These are phyloP conservation scores for Eutrema japonicum DNA, from an alignment of 345 rosid species.

Conservation along the genomic window DNA sequence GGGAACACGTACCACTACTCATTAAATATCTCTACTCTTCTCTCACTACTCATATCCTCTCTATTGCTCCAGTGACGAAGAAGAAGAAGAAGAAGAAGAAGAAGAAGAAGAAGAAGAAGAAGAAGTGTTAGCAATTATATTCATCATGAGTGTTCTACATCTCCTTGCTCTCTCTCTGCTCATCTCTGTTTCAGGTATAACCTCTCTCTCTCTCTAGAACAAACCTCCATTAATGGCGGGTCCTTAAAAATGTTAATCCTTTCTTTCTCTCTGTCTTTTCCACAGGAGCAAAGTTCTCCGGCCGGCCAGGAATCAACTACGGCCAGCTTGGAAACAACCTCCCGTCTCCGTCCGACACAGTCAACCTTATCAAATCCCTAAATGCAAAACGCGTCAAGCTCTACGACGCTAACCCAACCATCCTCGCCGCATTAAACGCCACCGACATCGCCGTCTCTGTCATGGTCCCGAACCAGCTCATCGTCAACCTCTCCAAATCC, in stretches of 20 bases:
- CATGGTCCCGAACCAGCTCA: slow-evolving; percentile 70
- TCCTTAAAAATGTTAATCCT: not conserved
- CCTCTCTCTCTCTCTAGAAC: not conserved
- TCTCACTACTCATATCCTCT: slow-evolving; percentile 16
- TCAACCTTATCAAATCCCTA: slow-evolving; percentile 56
- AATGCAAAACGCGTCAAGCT: slow-evolving; percentile 67
- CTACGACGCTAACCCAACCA: slow-evolving; percentile 70
- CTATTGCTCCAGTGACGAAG: not conserved
- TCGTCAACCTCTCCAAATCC: slow-evolving; percentile 53
- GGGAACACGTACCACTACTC: slow-evolving; percentile 31
- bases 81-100: slow-evolving; percentile 13
- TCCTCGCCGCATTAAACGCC: slow-evolving; percentile 58
- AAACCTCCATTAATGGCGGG: slow-evolving; percentile 5
- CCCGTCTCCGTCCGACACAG: slow-evolving; percentile 55
- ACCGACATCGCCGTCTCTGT: slow-evolving; percentile 65
- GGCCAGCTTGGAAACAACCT: slow-evolving; percentile 79
- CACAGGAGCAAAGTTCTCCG: slow-evolving; percentile 59
- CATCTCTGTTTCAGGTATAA: slow-evolving; percentile 46
- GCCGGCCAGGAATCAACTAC: slow-evolving; percentile 73
- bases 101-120: slow-evolving; percentile 7
- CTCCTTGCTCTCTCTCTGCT: slow-evolving; percentile 44
- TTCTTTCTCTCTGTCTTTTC: not conserved
- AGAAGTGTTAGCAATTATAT: not conserved
- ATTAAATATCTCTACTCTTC: slow-evolving; percentile 33
- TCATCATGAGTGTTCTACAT: slow-evolving; percentile 42